Evolutionary conservation across 2,329 filamentous ascomycete species (phyloP), one percentile per base, ranked within the genome.

Genomic region (Lasiodiplodia citricola): DNA sequence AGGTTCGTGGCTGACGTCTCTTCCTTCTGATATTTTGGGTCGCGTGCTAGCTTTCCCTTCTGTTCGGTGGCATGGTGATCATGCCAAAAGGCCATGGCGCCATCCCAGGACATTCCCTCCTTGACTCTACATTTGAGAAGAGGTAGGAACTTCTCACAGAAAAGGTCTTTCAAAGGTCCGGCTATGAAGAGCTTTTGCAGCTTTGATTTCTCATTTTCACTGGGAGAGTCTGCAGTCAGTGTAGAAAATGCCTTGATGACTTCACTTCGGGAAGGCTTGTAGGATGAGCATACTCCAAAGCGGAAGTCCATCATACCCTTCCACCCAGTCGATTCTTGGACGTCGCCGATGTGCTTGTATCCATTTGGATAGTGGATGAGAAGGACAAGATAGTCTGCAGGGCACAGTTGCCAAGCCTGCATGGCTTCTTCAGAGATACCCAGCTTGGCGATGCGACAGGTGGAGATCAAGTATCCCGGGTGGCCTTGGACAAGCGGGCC

Each of bases 361-460:
- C 82, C 84, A n/a, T 79, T 77, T 0, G 84, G 80, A 71, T 91
- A 91, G 44, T 86, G 86, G 54, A 96, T 85, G 25, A 97, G 82
- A 4, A 96, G 83, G 4, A 95, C 86, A 50, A 97, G 78, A 74
- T 95, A 94, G 41, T 94, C 90, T 0, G 83, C 79, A 0, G 84
- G 80, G 16, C 86, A 80, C 13, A 97, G 77, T 70, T 90, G 86
- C 94, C 94, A 97, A 1, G 93, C 92, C 74, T 91, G 85, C 78
- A 93, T 87, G 0, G 89, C 90, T 74, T 94, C 92, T 47, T 90
- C 85, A 0, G 92, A 91, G 14, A 97, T 87, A 0, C 87, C 89
- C 1, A 97, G 86, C 73, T 91, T 91, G 4, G 85, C 82, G 37
- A 92, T 87, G 4, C 88, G 88, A 37, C 92, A 86, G 0, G 93